Evolutionary conservation across 208 protist species (phyloP).

Genomic region (Perkinsela sp.): DNA sequence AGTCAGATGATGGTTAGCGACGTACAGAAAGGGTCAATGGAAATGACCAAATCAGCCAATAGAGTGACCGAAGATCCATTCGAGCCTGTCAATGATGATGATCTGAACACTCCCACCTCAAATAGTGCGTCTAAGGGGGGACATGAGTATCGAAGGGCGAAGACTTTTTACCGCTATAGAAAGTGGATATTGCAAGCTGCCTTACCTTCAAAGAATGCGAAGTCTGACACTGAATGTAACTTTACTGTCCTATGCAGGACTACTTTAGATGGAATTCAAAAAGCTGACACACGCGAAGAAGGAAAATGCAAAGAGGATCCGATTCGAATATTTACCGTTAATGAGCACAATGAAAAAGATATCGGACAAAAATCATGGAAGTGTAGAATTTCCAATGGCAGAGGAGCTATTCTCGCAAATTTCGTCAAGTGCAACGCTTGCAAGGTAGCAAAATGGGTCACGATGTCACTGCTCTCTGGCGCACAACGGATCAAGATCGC

Average conservation of each 20-base stretch:
- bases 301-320: neutral
- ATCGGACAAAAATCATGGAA: neutral
- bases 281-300: neutral
- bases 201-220: neutral
- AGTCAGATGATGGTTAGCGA: neutral
- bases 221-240: neutral
- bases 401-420: neutral
- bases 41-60: neutral
- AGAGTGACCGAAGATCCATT: neutral
- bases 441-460: neutral
- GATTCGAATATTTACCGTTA: neutral
- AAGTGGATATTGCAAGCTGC: neutral
- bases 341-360: neutral
- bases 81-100: too few species aligned
- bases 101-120: neutral
- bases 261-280: neutral
- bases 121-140: too few species aligned
- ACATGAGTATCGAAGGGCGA: too few species aligned
- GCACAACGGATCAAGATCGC: neutral
- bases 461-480: neutral
- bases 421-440: neutral
- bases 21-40: neutral
- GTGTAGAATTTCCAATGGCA: neutral
- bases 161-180: neutral
- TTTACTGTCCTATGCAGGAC: neutral